Evolutionary conservation across 2,329 filamentous ascomycete genomes (phyloP), one percentile per base, ranked within the genome.

Genomic region (Herpotrichia juniperi): DNA sequence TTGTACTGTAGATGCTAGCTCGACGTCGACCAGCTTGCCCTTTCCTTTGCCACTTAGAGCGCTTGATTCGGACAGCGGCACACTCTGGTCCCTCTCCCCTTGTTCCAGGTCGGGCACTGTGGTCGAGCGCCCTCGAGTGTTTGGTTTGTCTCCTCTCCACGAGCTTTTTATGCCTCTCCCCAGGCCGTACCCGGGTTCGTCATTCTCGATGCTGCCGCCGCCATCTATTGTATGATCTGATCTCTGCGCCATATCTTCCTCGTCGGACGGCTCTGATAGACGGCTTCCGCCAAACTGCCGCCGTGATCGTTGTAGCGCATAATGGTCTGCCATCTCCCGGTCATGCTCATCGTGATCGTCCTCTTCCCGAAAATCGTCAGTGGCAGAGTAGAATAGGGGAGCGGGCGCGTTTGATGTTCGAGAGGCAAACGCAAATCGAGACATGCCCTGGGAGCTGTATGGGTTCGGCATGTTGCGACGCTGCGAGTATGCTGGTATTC

Each of bases 331-430:
- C 28, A 93, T 90, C 69, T 97, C 93, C 48, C 92, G 81, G 64
- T 96, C 90, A 64, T 91, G 87, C 74, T 96, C 92, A 64, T 91
- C 89, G 71, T 94, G 93, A 56, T 97, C 93, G 58, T 97, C 93
- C 68, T 96, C 91, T 74, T 97, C 93, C 56, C 89, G 87, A 59
- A 96, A 94, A 68, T 96, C 91, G 72, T 96, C 92, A 14, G 92
- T 85, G 4, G 90, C 87, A 67, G 91, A 96, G 74, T 94, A 92
- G 74, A 99, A 97, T n/a, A 99, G 81, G 49, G 94, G 94, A 9
- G 93, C 93, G 61, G 92, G 90, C 51, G 90, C 88, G 39, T 85
- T 81, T 4, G 88, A 84, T 54, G 89, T 87, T 45, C 92, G 84
- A 10, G 90, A 91, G 24, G 88, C 86, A 71, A 96, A 96, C 25